A percentile compares a stretch with the other conserved stretches of the same genome.
Evolutionary conservation across 1,284 basidiomycete genomes (phyloP).

Genomic region (Agroathelia rolfsii): DNA sequence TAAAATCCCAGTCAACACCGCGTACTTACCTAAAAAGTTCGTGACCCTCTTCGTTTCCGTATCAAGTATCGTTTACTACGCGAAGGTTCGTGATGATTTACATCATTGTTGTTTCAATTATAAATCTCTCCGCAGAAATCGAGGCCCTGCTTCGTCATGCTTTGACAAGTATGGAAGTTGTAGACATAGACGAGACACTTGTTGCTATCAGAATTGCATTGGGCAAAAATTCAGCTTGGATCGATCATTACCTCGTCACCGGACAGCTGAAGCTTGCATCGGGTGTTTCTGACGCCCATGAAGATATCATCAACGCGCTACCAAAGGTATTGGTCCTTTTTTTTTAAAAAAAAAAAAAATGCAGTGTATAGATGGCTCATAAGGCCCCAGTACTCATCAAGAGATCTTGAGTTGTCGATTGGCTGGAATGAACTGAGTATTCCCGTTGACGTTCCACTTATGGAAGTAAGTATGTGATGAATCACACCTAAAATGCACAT

Average conservation of each 20-base stretch:
- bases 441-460: constrained; percentile 73
- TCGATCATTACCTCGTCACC: constrained; percentile 54
- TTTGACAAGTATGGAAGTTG: constrained; percentile 33
- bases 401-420: constrained; percentile 25
- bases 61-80: constrained; percentile 65
- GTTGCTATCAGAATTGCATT: constrained; percentile 28
- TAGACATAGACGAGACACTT: constrained; percentile 25
- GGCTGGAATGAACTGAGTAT: constrained; percentile 65
- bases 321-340: constrained; percentile 20
- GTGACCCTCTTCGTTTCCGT: constrained; percentile 48
- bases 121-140: constrained; percentile 37
- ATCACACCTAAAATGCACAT: constrained; percentile 1
- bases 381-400: constrained; percentile 7
- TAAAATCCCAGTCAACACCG: constrained; percentile 2
- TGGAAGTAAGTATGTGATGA: constrained; percentile 46
- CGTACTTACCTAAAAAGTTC: constrained; percentile 27
- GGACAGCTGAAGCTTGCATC: constrained; percentile 60
- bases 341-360: no score
- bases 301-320: constrained; percentile 28
- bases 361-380: constrained; percentile 6
- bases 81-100: constrained; percentile 43
- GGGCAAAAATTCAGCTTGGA: constrained; percentile 54
- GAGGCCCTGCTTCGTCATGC: constrained; percentile 45
- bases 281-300: constrained; percentile 23
- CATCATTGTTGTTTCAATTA: constrained; percentile 3